phyloP scores from a whole-genome alignment of 108 stramenopile species.

The Nannochloropsis gaditana region DNA sequence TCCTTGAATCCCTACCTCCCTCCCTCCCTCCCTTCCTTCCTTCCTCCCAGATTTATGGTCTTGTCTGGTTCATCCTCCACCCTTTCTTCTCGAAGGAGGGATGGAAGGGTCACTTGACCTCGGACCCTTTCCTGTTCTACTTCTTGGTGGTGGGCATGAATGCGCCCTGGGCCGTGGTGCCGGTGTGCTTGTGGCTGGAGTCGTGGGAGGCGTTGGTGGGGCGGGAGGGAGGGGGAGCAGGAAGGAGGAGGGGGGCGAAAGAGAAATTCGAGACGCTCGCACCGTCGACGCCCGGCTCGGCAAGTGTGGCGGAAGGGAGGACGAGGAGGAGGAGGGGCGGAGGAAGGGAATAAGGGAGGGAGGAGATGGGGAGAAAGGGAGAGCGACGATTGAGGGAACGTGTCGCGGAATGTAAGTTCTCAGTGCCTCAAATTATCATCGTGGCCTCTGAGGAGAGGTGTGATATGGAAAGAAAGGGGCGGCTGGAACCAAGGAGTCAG shows the following conservation, averaged over 20 bases:
- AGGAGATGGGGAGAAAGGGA: not conserved
- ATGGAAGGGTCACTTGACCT: not conserved
- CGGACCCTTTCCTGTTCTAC: constrained; percentile 21
- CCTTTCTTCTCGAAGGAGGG: not conserved
- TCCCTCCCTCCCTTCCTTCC: not conserved
- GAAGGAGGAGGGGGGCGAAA: not conserved
- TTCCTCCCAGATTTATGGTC: constrained; percentile 1
- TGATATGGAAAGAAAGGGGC: no score
- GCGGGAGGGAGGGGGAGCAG: not conserved
- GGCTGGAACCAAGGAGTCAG: no score
- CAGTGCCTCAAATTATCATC: no score
- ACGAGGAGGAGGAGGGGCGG: not conserved
- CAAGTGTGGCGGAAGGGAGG: not conserved
- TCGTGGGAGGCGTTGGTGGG: not conserved
- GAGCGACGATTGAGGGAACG: no score
- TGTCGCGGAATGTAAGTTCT: no score
- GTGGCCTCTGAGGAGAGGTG: no score
- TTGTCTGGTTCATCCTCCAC: constrained; percentile 5
- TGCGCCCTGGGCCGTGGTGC: constrained; percentile 28
- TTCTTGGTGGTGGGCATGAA: constrained; percentile 27
- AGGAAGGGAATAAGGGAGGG: not conserved
- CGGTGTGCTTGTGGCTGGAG: not conserved
- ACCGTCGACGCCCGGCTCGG: not conserved
- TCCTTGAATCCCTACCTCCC: not conserved
- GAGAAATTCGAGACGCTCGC: not conserved